Evolutionary conservation across 2,329 filamentous ascomycete genomes (phyloP), one percentile per base, ranked within the genome.

Genomic region (Emergomyces pasteurianus): DNA sequence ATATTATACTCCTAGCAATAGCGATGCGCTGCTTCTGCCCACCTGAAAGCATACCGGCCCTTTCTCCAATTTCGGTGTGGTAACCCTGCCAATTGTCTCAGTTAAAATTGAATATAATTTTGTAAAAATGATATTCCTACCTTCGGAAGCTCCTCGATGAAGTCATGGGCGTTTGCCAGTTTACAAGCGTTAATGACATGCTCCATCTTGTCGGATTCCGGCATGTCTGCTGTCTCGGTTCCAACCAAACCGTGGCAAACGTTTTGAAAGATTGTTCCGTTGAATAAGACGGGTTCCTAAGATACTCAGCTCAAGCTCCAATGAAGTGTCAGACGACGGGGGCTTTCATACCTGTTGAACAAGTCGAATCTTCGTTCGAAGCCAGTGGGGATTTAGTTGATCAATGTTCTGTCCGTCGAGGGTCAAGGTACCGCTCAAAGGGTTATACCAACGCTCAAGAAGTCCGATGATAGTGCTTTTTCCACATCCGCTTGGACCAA

Each of bases 1-100:
- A 90, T 38, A 95, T 87, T 60, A 95, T 83, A 36, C 90, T 89
- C 67, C 89, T 80, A 6, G 90, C 89, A 71, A 95, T 94, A 7
- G 90, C 90, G 67, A 95, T 91, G 66, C 91, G 86, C 74, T 95
- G 91, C 73, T 94, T 94, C 75, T 96, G 91, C 23, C 91, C 91
- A 70, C 91, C 91, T 59, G 88, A 92, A 18, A 96, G 80, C 61
- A 95, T 78, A 70, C 94, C 92, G 9, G 90, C 91, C 64, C 90
- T 84, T 73, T 95, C 89, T 62, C 91, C 91, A 21, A 95, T 90
- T 66, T 91, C 86, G 0, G 91, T 95, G 67, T 94, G 82, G 68
- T 95, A 95, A 10, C 87, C 87, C 58, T 59, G 21, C 23, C 38
- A 58, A 31, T 21, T n/a, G 31, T 54, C 21, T 54, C 21, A 55